Conservation (phyloP, 495 filamentous ascomycete genomes). For the Hypoxylon cercidicola region DNA sequence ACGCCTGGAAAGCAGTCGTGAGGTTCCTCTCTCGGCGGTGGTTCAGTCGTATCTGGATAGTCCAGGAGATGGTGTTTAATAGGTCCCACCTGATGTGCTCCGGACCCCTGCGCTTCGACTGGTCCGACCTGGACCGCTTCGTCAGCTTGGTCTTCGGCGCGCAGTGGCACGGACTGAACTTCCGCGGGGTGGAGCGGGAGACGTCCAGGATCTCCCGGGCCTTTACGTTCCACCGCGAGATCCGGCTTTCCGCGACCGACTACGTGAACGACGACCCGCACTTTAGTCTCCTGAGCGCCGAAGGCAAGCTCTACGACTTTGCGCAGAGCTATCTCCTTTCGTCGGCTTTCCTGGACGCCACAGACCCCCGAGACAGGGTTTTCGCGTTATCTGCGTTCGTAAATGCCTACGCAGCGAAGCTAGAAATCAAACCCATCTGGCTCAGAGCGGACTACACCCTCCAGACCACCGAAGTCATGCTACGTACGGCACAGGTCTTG, state of each 20-base stretch:
- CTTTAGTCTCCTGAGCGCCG: slow-evolving; percentile 13
- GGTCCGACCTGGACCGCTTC: slow-evolving; percentile 25
- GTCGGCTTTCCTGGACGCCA: slow-evolving; percentile 28
- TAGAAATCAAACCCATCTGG: slow-evolving; percentile 15
- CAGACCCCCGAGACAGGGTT: slow-evolving; percentile 36
- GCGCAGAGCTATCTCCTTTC: slow-evolving; percentile 31
- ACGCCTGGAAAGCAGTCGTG: slow-evolving; percentile 24
- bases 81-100: slow-evolving; percentile 20
- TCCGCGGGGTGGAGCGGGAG: slow-evolving; percentile 21
- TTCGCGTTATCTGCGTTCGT: slow-evolving; percentile 34
- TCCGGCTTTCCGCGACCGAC: slow-evolving; percentile 17
- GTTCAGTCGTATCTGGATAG: slow-evolving; percentile 48
- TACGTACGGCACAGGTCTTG: slow-evolving; percentile 22
- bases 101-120: slow-evolving; percentile 21
- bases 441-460: slow-evolving; percentile 34
- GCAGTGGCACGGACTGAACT: slow-evolving; percentile 33
- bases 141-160: slow-evolving; percentile 34
- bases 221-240: slow-evolving; percentile 34
- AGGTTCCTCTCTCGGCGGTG: slow-evolving; percentile 39
- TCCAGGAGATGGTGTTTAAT: slow-evolving; percentile 45
- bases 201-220: slow-evolving; percentile 19
- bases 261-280: slow-evolving; percentile 10
- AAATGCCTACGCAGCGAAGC: slow-evolving; percentile 12
- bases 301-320: slow-evolving; percentile 24
- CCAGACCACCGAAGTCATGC: slow-evolving; percentile 19